Base-by-base conservation (phyloP, 805 yeast species). In the Pichia nanzhaoensis region DNA sequence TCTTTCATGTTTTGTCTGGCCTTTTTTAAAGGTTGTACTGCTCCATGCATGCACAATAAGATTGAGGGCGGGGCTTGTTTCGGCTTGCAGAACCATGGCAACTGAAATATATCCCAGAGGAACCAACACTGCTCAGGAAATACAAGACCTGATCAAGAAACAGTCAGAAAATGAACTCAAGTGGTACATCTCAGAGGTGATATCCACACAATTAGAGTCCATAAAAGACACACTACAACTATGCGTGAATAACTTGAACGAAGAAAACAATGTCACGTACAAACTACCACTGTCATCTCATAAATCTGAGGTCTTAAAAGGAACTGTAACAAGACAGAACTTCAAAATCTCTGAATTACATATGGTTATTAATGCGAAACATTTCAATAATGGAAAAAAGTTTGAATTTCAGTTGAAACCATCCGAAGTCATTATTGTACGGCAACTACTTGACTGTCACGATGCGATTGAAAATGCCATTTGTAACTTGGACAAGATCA, bases 201-300 rank as follows among this genome's bases (percentile, higher is more conserved):
- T 74, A 17, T 59, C 64, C 35, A 78, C 80, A 0, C 75, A 70
- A 45, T 46, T 76, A 19, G 79, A 79, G 5, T 61, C 65, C 20
- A 58, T 77, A 1, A 56, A 64, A 24, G 80, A 74, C 31, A 68
- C 70, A 10, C 60, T 77, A 14, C 53, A 54, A 18, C 55, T 59
- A 19, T 75, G 80, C 49, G 51, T 72, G 1, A 64, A 63, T 3
- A 56, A 67, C 47, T 51, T 75, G 2, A 59, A 57, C 38, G 66
- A 62, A 28, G 57, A 63, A 0, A 67, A 69, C 37, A 56, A 63
- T 10, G 64, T 64, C 10, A 63, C 72, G 13, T 70, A 78, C 42
- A 80, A 74, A 46, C 65, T 83, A 41, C 84, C 89, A 0, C 61
- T 83, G 6, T 67, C 80, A 0, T 69, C 80, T 0, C 65, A 70